Evolutionary conservation across 1,139 yeast genomes (phyloP).

Genomic region (Yamadazyma dendronema): DNA sequence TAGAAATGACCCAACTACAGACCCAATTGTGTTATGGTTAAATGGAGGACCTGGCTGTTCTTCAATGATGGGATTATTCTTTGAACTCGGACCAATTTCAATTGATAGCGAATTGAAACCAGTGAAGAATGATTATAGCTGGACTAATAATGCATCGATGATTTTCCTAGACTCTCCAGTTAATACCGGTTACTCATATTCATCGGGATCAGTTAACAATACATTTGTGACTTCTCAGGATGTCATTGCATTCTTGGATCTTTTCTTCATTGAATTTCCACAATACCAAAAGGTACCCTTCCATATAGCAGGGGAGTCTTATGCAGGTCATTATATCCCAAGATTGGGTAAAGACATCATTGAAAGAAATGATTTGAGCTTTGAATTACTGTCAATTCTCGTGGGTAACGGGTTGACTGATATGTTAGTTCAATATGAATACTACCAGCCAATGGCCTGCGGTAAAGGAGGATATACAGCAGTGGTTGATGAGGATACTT

Average conservation of each 20-base stretch:
- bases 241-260: slow-evolving; percentile 65
- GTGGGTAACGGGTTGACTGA: slow-evolving; percentile 98
- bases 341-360: slow-evolving; percentile 68
- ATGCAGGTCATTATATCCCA: slow-evolving; percentile 96
- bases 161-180: slow-evolving; percentile 91
- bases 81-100: slow-evolving; percentile 89
- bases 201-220: slow-evolving; percentile 31
- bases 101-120: slow-evolving; percentile 45
- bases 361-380: slow-evolving; percentile 36
- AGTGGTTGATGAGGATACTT: slow-evolving; percentile 68
- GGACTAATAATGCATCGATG: slow-evolving; percentile 79
- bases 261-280: slow-evolving; percentile 72
- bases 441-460: slow-evolving; percentile 76
- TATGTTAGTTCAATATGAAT: slow-evolving; percentile 57
- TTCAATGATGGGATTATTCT: slow-evolving; percentile 82
- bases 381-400: slow-evolving; percentile 60
- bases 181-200: slow-evolving; percentile 85
- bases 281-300: slow-evolving; percentile 63
- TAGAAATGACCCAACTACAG: slow-evolving; percentile 76
- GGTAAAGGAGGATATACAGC: slow-evolving; percentile 79
- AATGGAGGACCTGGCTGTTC: slow-evolving; percentile 98
- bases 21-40: slow-evolving; percentile 83
- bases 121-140: slow-evolving; percentile 66
- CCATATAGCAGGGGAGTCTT: slow-evolving; percentile 89
- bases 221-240: slow-evolving; percentile 56